phyloP scores from a whole-genome alignment of 1,139 yeast species.

The Yamadazyma friedrichii region DNA sequence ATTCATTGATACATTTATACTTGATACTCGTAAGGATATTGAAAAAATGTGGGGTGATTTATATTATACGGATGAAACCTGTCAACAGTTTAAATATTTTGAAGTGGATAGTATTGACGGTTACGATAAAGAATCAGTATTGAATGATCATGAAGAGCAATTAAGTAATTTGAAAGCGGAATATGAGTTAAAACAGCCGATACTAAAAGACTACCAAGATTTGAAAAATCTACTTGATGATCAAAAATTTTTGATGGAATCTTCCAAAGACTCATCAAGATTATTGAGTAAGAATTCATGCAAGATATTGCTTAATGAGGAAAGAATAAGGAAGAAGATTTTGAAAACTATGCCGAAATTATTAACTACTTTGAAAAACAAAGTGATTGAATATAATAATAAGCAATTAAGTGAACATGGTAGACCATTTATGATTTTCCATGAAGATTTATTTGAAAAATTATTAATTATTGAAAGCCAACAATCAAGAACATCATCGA shows the following conservation, averaged over 20 bases:
- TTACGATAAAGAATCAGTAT: conserved; percentile 53
- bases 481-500: conserved; percentile 15
- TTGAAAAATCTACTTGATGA: conserved; percentile 59
- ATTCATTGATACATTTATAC: conserved; percentile 65
- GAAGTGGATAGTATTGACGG: conserved; percentile 30
- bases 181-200: conserved; percentile 50
- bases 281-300: conserved; percentile 76
- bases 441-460: conserved; percentile 46
- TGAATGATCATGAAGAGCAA: conserved; percentile 62
- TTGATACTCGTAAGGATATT: conserved; percentile 58
- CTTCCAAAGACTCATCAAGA: conserved; percentile 79
- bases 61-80: conserved; percentile 51
- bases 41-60: conserved; percentile 61
- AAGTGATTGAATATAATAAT: conserved; percentile 48
- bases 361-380: conserved; percentile 48
- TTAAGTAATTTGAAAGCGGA: conserved; percentile 50
- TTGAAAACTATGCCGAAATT: conserved; percentile 66
- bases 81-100: conserved; percentile 34
- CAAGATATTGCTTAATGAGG: conserved; percentile 76
- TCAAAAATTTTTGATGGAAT: conserved; percentile 59
- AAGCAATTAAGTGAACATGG: conserved; percentile 26
- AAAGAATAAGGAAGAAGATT: conserved; percentile 66
- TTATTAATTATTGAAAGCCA: conserved; percentile 44
- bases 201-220: conserved; percentile 53
- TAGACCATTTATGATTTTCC: conserved; percentile 43